These are phyloP conservation scores for Warburgia ugandensis DNA, from an alignment of 164 flowering plant species.

Conservation along the genomic window DNA sequence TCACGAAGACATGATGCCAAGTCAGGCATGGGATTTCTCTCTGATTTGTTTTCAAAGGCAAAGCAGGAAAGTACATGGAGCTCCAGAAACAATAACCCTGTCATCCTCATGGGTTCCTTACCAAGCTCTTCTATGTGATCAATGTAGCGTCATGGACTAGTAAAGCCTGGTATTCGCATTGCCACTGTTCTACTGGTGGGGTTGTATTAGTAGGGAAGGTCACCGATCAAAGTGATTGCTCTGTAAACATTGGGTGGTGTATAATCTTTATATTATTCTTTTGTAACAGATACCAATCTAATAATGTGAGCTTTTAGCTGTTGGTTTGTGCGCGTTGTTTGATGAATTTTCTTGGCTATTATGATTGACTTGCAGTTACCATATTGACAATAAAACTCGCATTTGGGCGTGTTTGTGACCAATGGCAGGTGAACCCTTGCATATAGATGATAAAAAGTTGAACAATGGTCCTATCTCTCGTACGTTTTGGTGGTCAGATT, in stretches of 20 bases:
- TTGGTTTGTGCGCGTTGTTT: slow-evolving; percentile 1
- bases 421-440: too few species aligned
- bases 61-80: slow-evolving; percentile 24
- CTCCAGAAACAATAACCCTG: slow-evolving; percentile 30
- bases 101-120: slow-evolving; percentile 78
- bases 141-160: not conserved
- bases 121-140: slow-evolving; percentile 42
- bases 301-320: not conserved
- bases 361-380: too few species aligned
- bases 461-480: too few species aligned
- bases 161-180: not conserved
- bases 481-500: too few species aligned
- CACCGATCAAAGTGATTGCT: not conserved
- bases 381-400: too few species aligned
- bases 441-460: too few species aligned
- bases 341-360: too few species aligned
- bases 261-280: not conserved
- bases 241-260: not conserved
- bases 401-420: too few species aligned
- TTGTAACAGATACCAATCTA: not conserved
- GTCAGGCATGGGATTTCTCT: slow-evolving; percentile 36
- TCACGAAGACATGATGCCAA: slow-evolving; percentile 21
- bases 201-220: not conserved
- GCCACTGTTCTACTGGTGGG: not conserved
- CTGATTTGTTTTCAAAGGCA: slow-evolving; percentile 46